Base-by-base conservation (phyloP, 176 grass and related monocot species). In the Eleusine indica region DNA sequence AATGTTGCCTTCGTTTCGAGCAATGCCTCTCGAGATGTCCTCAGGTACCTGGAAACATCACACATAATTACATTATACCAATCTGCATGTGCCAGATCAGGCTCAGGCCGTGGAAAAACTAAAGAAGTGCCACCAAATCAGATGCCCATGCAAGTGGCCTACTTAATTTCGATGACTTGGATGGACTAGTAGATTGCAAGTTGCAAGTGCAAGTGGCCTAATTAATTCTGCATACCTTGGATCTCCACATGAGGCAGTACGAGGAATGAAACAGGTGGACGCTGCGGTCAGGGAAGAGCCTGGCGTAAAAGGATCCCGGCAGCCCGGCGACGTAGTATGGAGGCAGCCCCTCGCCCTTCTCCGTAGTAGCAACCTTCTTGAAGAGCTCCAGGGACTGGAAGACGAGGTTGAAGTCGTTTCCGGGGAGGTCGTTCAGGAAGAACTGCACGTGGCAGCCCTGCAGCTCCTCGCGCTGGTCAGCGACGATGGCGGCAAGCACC, bases 211-310 rank as follows among this genome's bases (percentile, higher is more conserved):
- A 51, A 51, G 11, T 15, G 12, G 13, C 48, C 10, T 51, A 51
- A 11, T 51, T 2, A 14, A 15, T 62, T 51, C 46, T 76, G 37
- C 18, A 7, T 79, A 90, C 93, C 91, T 87, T 84, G 77, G 94
- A 91, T 30, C 89, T 73, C 81, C 86, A 94, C 86, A 85, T 83
- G 56, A 97, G 94, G 15, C 81, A 90, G 17, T 74, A 90, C 7
- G 85, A 85, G 22, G 89, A 97, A 79, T 97, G 89, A 51, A 97
- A 94, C 57, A 97, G 75, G 60, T 92, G 86, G 35, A 97, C 88
- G 71, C 9, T 44, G 17, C 21, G 35, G 41, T 51, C 32, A 5
- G 92, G 94, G 30, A 92, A 87, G 54, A 97, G 85, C 69, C 86
- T 89, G 10, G 61, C 56, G 46, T 97, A 91, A 68, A 92, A 97